Percentiles rank a stretch among this genome's conserved stretches.
Evolutionary conservation across 192 early-diverging fungal genomes (phyloP).

Genomic region (Coemansia asiatica): DNA sequence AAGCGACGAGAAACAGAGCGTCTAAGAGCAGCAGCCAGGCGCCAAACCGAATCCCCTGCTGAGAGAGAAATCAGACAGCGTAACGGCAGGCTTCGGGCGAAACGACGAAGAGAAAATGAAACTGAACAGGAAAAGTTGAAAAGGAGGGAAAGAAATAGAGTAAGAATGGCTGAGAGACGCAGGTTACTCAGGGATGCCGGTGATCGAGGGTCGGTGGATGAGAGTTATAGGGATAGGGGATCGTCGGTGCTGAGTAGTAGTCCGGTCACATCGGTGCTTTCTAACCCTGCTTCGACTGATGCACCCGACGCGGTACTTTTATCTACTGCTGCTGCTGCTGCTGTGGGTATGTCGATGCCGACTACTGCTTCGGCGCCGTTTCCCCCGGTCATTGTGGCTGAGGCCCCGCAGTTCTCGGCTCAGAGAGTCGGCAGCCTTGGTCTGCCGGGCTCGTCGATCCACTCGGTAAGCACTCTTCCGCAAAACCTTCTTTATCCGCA

Average conservation of each 20-base stretch:
- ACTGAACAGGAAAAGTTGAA: constrained; percentile 24
- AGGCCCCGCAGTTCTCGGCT: neutral
- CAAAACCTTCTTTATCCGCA: neutral
- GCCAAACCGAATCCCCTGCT: constrained; percentile 18
- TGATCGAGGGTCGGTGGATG: neutral
- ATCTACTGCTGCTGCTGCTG: too few relatives aligned
- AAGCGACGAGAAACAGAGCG: constrained; percentile 31
- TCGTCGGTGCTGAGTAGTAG: too few relatives aligned
- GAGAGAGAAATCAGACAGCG: constrained; percentile 21
- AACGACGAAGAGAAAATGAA: constrained; percentile 26
- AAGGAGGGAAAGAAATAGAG: constrained; percentile 23
- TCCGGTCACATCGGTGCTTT: too few relatives aligned
- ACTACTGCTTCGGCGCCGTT: too few relatives aligned
- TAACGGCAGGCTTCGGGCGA: constrained; percentile 23
- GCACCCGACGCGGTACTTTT: too few relatives aligned
- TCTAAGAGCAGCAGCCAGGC: constrained; percentile 14
- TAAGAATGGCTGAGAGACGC: constrained; percentile 32
- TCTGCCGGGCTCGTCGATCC: neutral
- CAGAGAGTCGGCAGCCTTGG: neutral
- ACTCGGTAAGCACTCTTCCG: neutral
- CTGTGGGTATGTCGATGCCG: too few relatives aligned
- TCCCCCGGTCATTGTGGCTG: too few relatives aligned
- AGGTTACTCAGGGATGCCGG: neutral
- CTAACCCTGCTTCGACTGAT: too few relatives aligned
- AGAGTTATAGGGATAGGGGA: too few relatives aligned